Evolutionary conservation across 768 basidiomycete genomes (phyloP).

Genomic region (Podaxis mareebaensis): DNA sequence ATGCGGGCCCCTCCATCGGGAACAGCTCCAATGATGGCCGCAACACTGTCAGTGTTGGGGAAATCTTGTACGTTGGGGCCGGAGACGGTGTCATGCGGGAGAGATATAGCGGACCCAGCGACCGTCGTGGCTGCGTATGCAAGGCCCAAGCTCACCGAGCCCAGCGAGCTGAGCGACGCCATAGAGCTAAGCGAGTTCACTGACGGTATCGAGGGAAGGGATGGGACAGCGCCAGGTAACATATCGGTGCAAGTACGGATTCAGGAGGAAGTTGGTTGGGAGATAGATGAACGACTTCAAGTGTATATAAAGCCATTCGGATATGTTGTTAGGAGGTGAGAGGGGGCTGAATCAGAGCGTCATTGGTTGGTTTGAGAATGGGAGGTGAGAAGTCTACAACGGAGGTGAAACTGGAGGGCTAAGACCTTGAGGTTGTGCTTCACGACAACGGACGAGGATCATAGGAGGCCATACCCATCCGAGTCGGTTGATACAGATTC

Average conservation of each 20-base stretch:
- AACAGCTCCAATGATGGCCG: too few relatives aligned
- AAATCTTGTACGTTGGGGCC: too few relatives aligned
- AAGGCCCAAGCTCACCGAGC: constrained; percentile 8
- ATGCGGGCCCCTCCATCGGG: too few relatives aligned
- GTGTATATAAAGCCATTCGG: background rate
- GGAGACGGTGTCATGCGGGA: background rate
- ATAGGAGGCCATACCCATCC: too few relatives aligned
- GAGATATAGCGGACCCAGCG: constrained; percentile 6
- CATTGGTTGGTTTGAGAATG: background rate
- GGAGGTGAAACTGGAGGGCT: background rate
- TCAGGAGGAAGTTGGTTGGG: background rate
- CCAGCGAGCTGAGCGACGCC: constrained; percentile 4
- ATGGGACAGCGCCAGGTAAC: constrained; percentile 2
- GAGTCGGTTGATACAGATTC: too few relatives aligned
- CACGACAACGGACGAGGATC: too few relatives aligned
- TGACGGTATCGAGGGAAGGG: constrained; percentile 5
- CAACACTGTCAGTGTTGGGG: too few relatives aligned
- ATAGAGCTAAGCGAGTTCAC: constrained; percentile 7
- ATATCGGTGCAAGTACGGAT: background rate
- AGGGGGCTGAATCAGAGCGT: background rate
- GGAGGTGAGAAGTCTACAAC: background rate
- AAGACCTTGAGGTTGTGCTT: too few relatives aligned
- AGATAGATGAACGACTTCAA: background rate
- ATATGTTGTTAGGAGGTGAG: background rate
- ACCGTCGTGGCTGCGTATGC: background rate